These are phyloP conservation scores for Podospora australis DNA, from an alignment of 495 filamentous ascomycete species.

Conservation along the genomic window DNA sequence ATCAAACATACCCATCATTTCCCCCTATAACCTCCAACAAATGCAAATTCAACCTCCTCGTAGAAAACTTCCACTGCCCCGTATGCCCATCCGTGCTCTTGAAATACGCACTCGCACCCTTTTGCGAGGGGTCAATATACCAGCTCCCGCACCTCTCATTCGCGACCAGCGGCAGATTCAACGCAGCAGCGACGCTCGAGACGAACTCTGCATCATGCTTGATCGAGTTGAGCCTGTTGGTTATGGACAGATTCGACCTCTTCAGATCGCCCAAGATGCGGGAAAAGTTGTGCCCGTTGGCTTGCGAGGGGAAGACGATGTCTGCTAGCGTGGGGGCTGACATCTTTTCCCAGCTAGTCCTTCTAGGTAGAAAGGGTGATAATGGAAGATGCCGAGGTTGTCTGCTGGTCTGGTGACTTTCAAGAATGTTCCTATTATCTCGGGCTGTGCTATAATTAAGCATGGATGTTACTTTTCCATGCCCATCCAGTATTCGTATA, in stretches of 20 bases:
- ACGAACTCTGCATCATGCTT: constrained; percentile 63
- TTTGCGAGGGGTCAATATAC: constrained; percentile 70
- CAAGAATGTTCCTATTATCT: too few species aligned
- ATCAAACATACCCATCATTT: constrained; percentile 54
- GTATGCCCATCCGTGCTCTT: constrained; percentile 96
- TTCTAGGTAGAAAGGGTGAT: not conserved
- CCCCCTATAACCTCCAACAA: constrained; percentile 56
- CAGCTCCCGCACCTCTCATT: constrained; percentile 94
- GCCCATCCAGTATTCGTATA: too few species aligned
- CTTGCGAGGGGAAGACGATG: constrained; percentile 44
- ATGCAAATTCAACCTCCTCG: constrained; percentile 76
- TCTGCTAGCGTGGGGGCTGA: constrained; percentile 28
- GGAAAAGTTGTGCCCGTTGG: constrained; percentile 50
- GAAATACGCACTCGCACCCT: constrained; percentile 77
- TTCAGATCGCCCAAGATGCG: constrained; percentile 54
- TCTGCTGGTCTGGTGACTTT: not conserved
- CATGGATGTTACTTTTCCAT: too few species aligned
- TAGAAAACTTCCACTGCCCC: constrained; percentile 83
- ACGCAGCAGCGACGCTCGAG: constrained; percentile 41
- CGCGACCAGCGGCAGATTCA: constrained; percentile 71
- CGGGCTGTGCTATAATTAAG: too few species aligned
- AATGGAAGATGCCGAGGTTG: not conserved
- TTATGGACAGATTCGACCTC: constrained; percentile 66
- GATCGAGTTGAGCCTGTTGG: constrained; percentile 73
- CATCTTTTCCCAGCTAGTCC: constrained; percentile 6